phyloP scores from a whole-genome alignment of 768 basidiomycete genomes.

The Hypsizygus marmoreus region DNA sequence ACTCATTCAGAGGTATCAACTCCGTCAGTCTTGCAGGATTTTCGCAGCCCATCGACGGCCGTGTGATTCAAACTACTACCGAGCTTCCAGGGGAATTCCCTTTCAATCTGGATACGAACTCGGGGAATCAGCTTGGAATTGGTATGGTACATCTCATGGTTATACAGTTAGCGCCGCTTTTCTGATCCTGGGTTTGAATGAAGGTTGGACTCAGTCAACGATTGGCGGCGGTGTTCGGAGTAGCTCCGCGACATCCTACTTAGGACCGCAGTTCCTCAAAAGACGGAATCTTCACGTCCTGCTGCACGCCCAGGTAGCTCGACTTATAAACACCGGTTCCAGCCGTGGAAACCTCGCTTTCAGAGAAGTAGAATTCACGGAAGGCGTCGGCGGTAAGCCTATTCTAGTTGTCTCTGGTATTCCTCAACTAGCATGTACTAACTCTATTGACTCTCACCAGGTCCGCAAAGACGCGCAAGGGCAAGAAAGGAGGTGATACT shows the following conservation, averaged over 20 bases:
- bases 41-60: conserved; percentile 20
- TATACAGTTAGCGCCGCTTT: neutral
- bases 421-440: no score
- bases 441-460: no score
- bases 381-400: no score
- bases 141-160: conserved; percentile 6
- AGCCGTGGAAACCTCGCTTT: neutral
- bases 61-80: conserved; percentile 25
- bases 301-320: conserved; percentile 2
- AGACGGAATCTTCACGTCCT: conserved; percentile 8
- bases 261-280: conserved; percentile 9
- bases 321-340: conserved; percentile 6
- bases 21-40: conserved; percentile 23
- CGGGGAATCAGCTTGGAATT: conserved; percentile 18
- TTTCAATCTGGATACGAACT: conserved; percentile 18
- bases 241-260: conserved; percentile 25
- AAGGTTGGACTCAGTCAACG: conserved; percentile 22
- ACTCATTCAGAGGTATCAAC: conserved; percentile 23
- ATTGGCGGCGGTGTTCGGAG: conserved; percentile 20
- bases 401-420: no score
- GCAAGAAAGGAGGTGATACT: conserved; percentile 31
- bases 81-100: conserved; percentile 17
- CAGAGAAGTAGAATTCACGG: conserved; percentile 5
- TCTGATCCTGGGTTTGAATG: neutral
- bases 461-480: conserved; percentile 4